Conservation (phyloP, 2,329 filamentous ascomycete species). For the Zymoseptoria ardabiliae region DNA sequence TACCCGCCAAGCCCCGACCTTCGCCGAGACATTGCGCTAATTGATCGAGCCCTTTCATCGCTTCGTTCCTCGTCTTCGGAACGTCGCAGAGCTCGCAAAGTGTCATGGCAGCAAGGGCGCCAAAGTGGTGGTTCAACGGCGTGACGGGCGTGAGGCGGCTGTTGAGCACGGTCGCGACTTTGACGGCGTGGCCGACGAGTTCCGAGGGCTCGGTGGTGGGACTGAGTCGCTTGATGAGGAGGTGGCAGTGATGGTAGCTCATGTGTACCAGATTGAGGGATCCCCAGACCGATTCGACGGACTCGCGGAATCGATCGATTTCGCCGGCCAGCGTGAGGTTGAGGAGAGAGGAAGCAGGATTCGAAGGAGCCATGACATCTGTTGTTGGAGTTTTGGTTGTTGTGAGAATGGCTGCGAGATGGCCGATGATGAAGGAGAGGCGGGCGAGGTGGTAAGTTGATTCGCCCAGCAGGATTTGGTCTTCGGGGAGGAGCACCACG, state of each 20-base stretch:
- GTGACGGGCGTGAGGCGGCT: slow-evolving; percentile 49
- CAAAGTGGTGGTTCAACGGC: slow-evolving; percentile 62
- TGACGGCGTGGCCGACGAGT: slow-evolving; percentile 53
- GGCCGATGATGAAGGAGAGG: slow-evolving; percentile 54
- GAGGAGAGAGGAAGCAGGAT: slow-evolving; percentile 38
- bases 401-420: slow-evolving; percentile 44
- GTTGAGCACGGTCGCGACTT: slow-evolving; percentile 53
- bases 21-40: slow-evolving; percentile 46
- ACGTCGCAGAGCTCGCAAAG: slow-evolving; percentile 53
- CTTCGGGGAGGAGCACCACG: slow-evolving; percentile 52
- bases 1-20: slow-evolving; percentile 35
- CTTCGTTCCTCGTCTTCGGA: slow-evolving; percentile 51
- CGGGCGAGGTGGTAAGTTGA: slow-evolving; percentile 57
- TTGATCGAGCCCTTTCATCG: slow-evolving; percentile 48
- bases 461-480: slow-evolving; percentile 56
- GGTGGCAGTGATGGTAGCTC: slow-evolving; percentile 62
- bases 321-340: slow-evolving; percentile 49
- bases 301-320: slow-evolving; percentile 59
- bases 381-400: slow-evolving; percentile 39
- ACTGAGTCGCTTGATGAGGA: slow-evolving; percentile 56
- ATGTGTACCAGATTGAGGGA: slow-evolving; percentile 57
- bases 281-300: slow-evolving; percentile 47
- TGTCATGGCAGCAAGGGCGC: slow-evolving; percentile 52
- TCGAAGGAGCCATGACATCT: slow-evolving; percentile 37
- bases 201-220: slow-evolving; percentile 50